Conservation (phyloP, 768 basidiomycete genomes). For the Calvatia gigantea region DNA sequence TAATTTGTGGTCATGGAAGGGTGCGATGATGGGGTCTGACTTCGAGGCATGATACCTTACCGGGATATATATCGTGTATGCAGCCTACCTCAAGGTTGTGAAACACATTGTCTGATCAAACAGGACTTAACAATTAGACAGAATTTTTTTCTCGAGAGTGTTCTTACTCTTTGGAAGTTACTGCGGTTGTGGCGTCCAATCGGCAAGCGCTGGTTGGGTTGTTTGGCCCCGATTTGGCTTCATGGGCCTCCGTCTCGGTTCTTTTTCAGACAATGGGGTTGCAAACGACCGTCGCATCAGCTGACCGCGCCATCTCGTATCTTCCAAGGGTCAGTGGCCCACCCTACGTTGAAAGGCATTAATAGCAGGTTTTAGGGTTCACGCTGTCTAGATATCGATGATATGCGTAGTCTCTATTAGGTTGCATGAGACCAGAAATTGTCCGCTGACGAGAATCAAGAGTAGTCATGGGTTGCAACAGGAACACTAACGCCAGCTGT, state of each 20-base stretch:
- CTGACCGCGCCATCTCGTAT: neutral
- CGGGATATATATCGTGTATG: no score
- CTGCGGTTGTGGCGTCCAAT: slow-evolving; percentile 1
- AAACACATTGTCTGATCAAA: neutral
- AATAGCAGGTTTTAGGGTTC: neutral
- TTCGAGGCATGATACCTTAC: no score
- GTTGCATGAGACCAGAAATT: neutral
- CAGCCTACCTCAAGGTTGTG: neutral
- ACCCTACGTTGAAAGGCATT: neutral
- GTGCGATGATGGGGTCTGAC: neutral
- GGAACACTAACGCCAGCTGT: neutral
- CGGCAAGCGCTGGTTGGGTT: neutral
- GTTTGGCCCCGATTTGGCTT: neutral
- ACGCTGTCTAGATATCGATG: neutral
- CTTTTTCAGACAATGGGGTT: neutral
- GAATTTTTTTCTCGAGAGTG: neutral
- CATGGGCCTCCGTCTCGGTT: neutral
- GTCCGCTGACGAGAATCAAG: no score
- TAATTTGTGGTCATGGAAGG: neutral
- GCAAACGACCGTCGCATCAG: neutral
- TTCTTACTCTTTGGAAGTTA: neutral
- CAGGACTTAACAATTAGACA: neutral
- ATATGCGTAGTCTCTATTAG: neutral
- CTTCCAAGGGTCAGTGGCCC: neutral
- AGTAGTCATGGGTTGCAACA: neutral